These are phyloP conservation scores for Penicillium sp. DNA, from an alignment of 2,329 filamentous ascomycete genomes.

Conservation along the genomic window DNA sequence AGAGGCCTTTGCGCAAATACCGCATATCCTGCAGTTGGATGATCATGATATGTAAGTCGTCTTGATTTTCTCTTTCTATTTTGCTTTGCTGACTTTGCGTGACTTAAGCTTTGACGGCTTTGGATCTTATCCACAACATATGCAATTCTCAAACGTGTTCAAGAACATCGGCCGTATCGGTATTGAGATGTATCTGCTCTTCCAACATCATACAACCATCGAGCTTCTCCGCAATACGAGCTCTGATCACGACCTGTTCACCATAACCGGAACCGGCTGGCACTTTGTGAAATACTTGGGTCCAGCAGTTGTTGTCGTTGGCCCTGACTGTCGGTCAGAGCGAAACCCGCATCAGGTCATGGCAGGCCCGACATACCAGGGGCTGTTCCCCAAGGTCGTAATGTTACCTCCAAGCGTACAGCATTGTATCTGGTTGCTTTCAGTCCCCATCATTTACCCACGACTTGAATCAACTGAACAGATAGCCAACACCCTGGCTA, in stretches of 20 bases:
- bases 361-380: conserved; percentile 94
- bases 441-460: conserved; percentile 86
- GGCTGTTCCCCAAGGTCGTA: conserved; percentile 91
- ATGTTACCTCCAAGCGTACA: conserved; percentile 88
- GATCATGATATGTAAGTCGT: conserved; percentile 91
- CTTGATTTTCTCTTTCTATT: not conserved
- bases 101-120: conserved; percentile 81
- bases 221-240: conserved; percentile 87
- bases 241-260: conserved; percentile 89
- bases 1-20: conserved; percentile 96
- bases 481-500: conserved; percentile 83
- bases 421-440: conserved; percentile 94
- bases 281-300: conserved; percentile 97
- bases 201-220: conserved; percentile 95
- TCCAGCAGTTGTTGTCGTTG: conserved; percentile 83
- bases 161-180: conserved; percentile 96
- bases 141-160: conserved; percentile 97
- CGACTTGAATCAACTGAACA: conserved; percentile 88
- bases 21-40: conserved; percentile 86
- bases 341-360: conserved; percentile 86
- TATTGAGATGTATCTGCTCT: conserved; percentile 95
- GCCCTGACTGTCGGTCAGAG: conserved; percentile 88
- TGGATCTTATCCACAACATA: conserved; percentile 94
- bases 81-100: not conserved
- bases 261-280: conserved; percentile 95